Evolutionary conservation across 768 basidiomycete species (phyloP).

Genomic region (Rhodosporidiobolus odoratus): DNA sequence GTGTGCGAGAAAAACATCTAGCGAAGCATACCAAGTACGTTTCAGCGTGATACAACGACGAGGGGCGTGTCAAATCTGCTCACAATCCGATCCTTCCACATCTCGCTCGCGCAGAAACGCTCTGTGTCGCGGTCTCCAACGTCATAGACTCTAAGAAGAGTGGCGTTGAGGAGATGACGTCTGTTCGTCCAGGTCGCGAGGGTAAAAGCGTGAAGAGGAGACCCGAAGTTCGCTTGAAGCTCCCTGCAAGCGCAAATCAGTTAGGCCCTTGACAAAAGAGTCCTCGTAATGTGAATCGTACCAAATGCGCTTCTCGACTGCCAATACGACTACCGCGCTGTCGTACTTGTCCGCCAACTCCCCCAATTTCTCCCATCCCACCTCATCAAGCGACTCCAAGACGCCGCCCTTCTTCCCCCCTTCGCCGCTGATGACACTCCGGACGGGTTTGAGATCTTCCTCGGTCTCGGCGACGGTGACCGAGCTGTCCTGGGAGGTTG

Average conservation of each 20-base stretch:
- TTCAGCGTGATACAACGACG: too few species aligned
- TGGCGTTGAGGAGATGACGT: not conserved
- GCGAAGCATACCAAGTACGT: too few species aligned
- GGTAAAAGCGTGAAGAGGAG: not conserved
- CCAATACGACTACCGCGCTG: not conserved
- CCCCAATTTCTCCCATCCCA: not conserved
- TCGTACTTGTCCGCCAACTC: conserved; percentile 12
- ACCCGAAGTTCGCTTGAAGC: not conserved
- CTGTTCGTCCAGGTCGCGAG: not conserved
- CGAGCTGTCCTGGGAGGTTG: not conserved
- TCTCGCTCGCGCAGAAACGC: not conserved
- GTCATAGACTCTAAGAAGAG: not conserved
- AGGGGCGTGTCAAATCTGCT: too few species aligned
- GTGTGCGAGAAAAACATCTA: too few species aligned
- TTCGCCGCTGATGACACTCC: not conserved
- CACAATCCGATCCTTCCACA: too few species aligned
- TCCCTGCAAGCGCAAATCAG: not conserved
- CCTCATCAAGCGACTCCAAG: not conserved
- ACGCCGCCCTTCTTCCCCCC: not conserved
- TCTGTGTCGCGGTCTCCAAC: not conserved
- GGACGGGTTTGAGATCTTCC: not conserved
- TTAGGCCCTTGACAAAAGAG: too few species aligned
- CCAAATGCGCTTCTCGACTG: too few species aligned
- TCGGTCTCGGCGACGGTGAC: not conserved
- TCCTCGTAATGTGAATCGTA: not conserved